These are phyloP conservation scores for Tylopilus sp. DNA, from an alignment of 768 basidiomycete genomes.

Conservation along the genomic window DNA sequence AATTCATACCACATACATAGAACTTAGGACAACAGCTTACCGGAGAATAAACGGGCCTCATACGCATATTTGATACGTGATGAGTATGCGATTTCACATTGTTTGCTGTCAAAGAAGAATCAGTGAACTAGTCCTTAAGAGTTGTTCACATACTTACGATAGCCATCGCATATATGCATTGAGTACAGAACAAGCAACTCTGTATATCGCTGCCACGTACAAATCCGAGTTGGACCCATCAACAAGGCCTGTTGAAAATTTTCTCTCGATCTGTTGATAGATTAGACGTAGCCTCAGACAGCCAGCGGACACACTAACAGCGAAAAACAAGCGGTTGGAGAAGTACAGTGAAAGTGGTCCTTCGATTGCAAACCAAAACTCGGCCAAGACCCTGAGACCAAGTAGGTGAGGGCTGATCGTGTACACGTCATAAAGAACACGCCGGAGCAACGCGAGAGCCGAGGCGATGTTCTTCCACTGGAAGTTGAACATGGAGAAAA, in stretches of 20 bases:
- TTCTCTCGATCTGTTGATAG: constrained; percentile 20
- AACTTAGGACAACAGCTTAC: neutral
- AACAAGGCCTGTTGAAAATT: constrained; percentile 2
- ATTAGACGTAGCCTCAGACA: neutral
- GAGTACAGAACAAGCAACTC: constrained; percentile 15
- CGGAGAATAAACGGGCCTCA: constrained; percentile 20
- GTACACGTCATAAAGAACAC: constrained; percentile 20
- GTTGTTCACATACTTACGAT: constrained; percentile 12
- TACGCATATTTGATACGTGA: constrained; percentile 21
- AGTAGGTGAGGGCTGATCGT: constrained; percentile 20
- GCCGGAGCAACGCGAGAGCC: constrained; percentile 4
- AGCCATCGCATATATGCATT: constrained; percentile 12
- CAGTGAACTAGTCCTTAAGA: neutral
- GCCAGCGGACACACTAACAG: constrained; percentile 8
- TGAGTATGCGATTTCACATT: constrained; percentile 1
- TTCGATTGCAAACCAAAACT: constrained; percentile 21
- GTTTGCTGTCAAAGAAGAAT: neutral
- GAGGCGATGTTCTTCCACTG: constrained; percentile 5
- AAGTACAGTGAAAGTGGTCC: constrained; percentile 20
- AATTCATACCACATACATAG: neutral
- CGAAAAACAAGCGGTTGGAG: constrained; percentile 21
- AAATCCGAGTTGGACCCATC: constrained; percentile 1
- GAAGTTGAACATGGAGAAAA: constrained; percentile 4
- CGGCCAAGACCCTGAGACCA: neutral
- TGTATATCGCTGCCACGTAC: constrained; percentile 10